Percentiles rank a stretch among this genome's conserved stretches.
phyloP scores from a whole-genome alignment of 345 rosid genomes.

The Populus pruinosa region DNA sequence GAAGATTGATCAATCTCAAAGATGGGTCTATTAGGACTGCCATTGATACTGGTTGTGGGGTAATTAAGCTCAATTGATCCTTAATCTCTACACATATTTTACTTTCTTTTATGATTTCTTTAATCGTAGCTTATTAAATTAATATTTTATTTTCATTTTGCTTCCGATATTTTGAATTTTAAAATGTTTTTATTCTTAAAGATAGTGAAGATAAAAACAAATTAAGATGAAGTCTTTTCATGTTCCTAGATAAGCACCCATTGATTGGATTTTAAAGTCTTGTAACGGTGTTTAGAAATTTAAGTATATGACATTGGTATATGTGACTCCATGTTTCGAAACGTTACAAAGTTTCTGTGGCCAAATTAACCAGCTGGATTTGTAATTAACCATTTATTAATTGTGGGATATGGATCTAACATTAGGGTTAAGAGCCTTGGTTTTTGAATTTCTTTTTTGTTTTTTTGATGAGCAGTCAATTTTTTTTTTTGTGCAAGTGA shows the following conservation, averaged over 20 bases:
- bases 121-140: background rate
- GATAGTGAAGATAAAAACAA: no score
- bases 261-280: no score
- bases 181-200: no score
- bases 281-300: no score
- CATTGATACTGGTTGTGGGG: conserved; percentile 36
- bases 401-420: background rate
- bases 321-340: no score
- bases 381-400: background rate
- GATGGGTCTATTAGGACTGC: conserved; percentile 31
- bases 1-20: conserved; percentile 23
- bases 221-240: no score
- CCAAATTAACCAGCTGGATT: background rate
- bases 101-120: background rate
- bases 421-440: background rate
- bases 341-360: no score
- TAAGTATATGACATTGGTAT: no score
- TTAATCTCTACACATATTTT: background rate
- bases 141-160: background rate
- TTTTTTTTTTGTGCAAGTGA: background rate
- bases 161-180: background rate
- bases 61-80: background rate
- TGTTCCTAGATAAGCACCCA: no score
- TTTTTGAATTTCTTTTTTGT: background rate
- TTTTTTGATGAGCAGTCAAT: no score